Evolutionary conservation across 1,139 yeast species (phyloP), one percentile per base, ranked within the genome.

Genomic region (Suhomyces yuchorum): DNA sequence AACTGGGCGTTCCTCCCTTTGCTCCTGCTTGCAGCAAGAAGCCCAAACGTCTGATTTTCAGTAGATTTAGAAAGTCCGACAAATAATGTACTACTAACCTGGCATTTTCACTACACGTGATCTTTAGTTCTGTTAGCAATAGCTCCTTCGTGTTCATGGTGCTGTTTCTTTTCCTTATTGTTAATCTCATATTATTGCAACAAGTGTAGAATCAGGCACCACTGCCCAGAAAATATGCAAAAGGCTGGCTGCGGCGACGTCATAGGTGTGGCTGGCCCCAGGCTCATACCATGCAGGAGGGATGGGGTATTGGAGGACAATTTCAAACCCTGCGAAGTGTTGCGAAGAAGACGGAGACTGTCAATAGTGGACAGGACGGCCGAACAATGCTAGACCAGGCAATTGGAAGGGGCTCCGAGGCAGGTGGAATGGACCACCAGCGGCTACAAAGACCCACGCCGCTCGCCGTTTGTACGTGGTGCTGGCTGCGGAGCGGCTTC

Each of bases 11-110:
- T 7, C 32, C 46, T 15, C 19, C 45, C 4, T 28, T 40, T 3
- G 19, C 6, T 11, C 37, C 40, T 14, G 11, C n/a, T 6, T 20
- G 23, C 14, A 18, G 33, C 19, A 42, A 39, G 38, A 51, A 52
- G 48, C 15, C 37, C 34, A 52, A 53, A 39, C 47, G 42, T 42
- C 56, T 53, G 55, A 49, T 56, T 34, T 56, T 57, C 39, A 47
- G 53, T 40, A 55, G 49, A 40, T 50, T 56, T 26, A 51, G 40
- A 40, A 51, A 43, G 24, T 41, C 48, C n/a, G 44, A 39, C 12
- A 43, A 38, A 33, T 48, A 43, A 38, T 17, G 39, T 18, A 38
- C 14, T 39, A 39, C 14, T 37, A 37, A 37, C 26, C 20, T 37
- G 26, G 38, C 38, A 35, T 35, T 8, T 35, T 35, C 38, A 35